A percentile compares a stretch with the other conserved stretches of the same genome.
Conservation (phyloP, 2,329 filamentous ascomycete genomes). For the Phialophora chinensis region DNA sequence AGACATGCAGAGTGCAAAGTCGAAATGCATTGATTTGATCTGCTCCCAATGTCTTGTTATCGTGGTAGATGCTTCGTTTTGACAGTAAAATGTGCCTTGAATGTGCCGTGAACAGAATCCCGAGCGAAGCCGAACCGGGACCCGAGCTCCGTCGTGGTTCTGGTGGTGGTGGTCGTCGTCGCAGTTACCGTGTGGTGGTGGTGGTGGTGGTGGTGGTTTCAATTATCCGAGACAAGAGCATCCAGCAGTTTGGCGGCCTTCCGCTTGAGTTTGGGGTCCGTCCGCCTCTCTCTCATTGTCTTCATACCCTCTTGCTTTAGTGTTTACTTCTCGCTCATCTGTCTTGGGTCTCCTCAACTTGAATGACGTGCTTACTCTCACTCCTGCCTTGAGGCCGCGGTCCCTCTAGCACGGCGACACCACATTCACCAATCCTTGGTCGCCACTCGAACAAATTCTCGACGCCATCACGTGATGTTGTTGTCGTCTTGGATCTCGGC, state of each 20-base stretch:
- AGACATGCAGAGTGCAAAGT: slow-evolving; percentile 6
- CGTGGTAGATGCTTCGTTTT: not conserved
- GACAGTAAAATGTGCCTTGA: not conserved
- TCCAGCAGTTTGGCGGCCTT: not conserved
- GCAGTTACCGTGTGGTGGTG: too few species aligned
- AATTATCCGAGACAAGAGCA: not conserved
- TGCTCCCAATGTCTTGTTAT: not conserved
- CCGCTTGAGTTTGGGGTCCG: not conserved
- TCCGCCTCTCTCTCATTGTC: not conserved
- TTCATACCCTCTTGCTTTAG: not conserved
- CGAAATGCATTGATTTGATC: slow-evolving; percentile 4
- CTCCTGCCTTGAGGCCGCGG: not conserved
- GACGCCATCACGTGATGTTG: slow-evolving; percentile 12
- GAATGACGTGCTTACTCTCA: not conserved
- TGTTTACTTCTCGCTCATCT: not conserved
- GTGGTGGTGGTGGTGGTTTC: not conserved
- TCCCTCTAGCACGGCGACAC: too few species aligned
- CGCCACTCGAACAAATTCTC: not conserved
- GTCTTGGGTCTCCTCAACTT: not conserved
- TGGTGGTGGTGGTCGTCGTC: not conserved
- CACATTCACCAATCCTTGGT: not conserved
- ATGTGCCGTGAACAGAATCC: not conserved
- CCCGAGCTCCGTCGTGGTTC: not conserved
- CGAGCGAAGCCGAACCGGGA: not conserved
- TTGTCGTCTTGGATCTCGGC: slow-evolving; percentile 19